Evolutionary conservation across 2,329 filamentous ascomycete genomes (phyloP).

Genomic region (Ceratocystis albifundus): DNA sequence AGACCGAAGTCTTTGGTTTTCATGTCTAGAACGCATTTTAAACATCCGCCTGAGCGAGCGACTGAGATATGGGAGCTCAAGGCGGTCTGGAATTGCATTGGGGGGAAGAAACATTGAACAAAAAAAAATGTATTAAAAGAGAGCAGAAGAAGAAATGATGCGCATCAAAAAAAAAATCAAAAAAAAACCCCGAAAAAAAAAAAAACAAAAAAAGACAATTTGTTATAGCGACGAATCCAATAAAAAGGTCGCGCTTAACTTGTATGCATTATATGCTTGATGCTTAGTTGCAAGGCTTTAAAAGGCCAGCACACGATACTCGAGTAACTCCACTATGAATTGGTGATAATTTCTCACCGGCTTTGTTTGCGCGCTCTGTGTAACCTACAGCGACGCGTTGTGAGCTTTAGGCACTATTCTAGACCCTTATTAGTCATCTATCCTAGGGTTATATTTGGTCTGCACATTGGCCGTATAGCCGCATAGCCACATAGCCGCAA

Average conservation of each 20-base stretch:
- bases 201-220: not conserved
- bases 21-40: not conserved
- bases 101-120: not conserved
- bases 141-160: not conserved
- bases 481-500: too few relatives aligned
- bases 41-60: conserved; percentile 5
- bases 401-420: not conserved
- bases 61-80: conserved; percentile 9
- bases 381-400: not conserved
- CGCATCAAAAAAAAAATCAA: not conserved
- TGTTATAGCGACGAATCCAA: not conserved
- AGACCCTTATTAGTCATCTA: not conserved
- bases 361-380: not conserved
- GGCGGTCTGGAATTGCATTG: not conserved
- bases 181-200: not conserved
- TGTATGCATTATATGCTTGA: not conserved
- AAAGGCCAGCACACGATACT: not conserved
- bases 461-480: too few relatives aligned
- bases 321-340: not conserved
- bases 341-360: not conserved
- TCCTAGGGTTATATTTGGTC: not conserved
- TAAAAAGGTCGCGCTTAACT: not conserved
- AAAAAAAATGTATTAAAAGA: not conserved
- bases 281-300: too few relatives aligned
- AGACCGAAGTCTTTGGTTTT: not conserved